These are phyloP conservation scores for Zychaea mexicana DNA, from an alignment of 371 early-diverging fungal species.

Conservation along the genomic window DNA sequence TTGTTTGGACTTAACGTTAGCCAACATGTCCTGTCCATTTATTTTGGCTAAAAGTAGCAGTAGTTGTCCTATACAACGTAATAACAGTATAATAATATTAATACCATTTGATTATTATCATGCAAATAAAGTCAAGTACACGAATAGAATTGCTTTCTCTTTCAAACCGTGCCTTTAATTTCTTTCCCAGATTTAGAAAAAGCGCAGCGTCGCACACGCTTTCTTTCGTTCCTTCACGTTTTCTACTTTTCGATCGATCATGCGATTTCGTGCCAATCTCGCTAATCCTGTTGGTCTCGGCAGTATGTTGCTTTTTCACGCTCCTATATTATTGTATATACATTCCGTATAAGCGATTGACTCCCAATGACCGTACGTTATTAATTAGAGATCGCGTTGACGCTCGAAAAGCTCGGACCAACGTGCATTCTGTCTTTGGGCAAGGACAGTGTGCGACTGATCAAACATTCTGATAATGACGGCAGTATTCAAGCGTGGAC, in stretches of 20 bases:
- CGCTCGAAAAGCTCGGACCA: constrained; percentile 37
- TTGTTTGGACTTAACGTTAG: constrained; percentile 83
- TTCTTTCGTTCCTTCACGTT: background rate
- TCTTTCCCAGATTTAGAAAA: background rate
- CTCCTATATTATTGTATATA: background rate
- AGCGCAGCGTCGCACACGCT: background rate
- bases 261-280: constrained; percentile 34
- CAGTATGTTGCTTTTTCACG: constrained; percentile 14
- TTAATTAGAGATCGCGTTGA: constrained; percentile 35
- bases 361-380: too few species aligned
- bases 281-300: constrained; percentile 31
- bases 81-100: too few species aligned
- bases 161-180: background rate
- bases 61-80: too few species aligned
- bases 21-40: constrained; percentile 66
- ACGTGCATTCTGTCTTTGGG: constrained; percentile 49
- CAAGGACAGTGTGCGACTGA: constrained; percentile 45
- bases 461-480: constrained; percentile 38
- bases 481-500: constrained; percentile 59
- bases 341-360: too few species aligned
- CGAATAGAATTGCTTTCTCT: too few species aligned
- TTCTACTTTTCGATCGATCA: constrained; percentile 4
- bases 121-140: too few species aligned
- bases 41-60: constrained; percentile 72
- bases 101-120: too few species aligned